These are phyloP conservation scores for Peronosclerospora sorghi DNA, from an alignment of 352 stramenopile genomes.

Conservation along the genomic window DNA sequence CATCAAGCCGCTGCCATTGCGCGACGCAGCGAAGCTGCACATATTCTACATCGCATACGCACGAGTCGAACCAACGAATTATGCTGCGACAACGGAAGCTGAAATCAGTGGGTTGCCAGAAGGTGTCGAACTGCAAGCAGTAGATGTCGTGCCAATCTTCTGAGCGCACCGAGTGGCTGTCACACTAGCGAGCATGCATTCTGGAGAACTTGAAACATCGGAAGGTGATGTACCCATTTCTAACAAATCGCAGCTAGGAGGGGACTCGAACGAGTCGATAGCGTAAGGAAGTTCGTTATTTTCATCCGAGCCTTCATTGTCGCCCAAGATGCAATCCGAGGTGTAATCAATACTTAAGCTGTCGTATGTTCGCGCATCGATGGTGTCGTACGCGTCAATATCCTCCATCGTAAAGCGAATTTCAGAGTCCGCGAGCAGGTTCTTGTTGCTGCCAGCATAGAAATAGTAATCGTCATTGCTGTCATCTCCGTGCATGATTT, in stretches of 20 bases:
- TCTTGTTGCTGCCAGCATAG: constrained; percentile 25
- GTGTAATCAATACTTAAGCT: constrained; percentile 56
- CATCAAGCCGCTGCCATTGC: no score
- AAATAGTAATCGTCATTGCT: constrained; percentile 50
- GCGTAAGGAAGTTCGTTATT: constrained; percentile 52
- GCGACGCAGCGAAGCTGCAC: no score
- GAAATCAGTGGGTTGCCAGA: constrained; percentile 2
- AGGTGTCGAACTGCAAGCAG: constrained; percentile 11
- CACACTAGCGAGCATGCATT: constrained; percentile 41
- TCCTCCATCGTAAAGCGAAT: constrained; percentile 60
- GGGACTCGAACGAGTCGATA: constrained; percentile 49
- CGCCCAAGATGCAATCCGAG: constrained; percentile 56
- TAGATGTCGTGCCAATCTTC: constrained; percentile 4
- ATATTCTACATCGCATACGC: no score
- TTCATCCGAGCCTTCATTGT: constrained; percentile 37
- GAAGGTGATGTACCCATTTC: constrained; percentile 63
- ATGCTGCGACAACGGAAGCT: constrained; percentile 15
- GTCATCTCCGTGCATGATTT: constrained; percentile 42
- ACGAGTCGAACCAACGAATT: not conserved
- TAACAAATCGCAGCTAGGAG: constrained; percentile 30
- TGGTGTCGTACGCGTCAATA: constrained; percentile 60
- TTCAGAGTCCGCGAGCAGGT: constrained; percentile 36
- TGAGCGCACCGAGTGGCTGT: constrained; percentile 14
- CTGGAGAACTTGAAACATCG: constrained; percentile 35
- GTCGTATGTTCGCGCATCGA: constrained; percentile 41